Conservation (phyloP, 441 rosid species). For the Arabidopsis hybrid region DNA sequence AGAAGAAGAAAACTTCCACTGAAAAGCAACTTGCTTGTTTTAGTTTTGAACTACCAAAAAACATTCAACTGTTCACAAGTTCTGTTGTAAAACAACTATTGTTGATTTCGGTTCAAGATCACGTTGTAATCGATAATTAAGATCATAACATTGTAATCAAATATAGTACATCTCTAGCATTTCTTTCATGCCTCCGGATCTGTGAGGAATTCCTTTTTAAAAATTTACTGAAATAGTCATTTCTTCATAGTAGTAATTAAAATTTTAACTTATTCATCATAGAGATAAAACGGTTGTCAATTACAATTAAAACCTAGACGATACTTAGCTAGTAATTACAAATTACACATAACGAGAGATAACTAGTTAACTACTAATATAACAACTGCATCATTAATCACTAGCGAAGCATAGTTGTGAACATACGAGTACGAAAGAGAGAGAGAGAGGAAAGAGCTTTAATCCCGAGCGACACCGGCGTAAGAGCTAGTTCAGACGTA, state of each 20-base stretch:
- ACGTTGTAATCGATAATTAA: not conserved
- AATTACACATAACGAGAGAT: not conserved
- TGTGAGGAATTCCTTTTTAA: not conserved
- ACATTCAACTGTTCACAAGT: not conserved
- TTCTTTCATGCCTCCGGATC: not conserved
- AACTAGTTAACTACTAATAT: constrained; percentile 1
- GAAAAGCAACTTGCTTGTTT: not conserved
- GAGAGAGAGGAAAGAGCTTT: not conserved
- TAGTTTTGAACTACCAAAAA: not conserved
- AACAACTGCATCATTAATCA: constrained; percentile 31
- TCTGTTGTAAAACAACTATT: not conserved
- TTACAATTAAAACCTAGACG: constrained; percentile 21
- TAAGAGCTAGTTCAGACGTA: constrained; percentile 68
- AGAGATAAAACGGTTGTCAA: not conserved
- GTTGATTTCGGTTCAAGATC: not conserved
- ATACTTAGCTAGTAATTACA: constrained; percentile 11
- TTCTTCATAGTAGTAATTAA: constrained; percentile 3
- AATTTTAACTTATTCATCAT: not conserved
- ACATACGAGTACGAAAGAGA: constrained; percentile 33
- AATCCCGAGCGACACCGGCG: constrained; percentile 54
- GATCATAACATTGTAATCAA: not conserved
- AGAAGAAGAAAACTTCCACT: too few relatives aligned
- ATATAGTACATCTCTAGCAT: not conserved
- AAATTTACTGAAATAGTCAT: too few relatives aligned
- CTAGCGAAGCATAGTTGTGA: constrained; percentile 30